phyloP scores from a whole-genome alignment of 2,329 filamentous ascomycete genomes.

The Aspergillus sp. region DNA sequence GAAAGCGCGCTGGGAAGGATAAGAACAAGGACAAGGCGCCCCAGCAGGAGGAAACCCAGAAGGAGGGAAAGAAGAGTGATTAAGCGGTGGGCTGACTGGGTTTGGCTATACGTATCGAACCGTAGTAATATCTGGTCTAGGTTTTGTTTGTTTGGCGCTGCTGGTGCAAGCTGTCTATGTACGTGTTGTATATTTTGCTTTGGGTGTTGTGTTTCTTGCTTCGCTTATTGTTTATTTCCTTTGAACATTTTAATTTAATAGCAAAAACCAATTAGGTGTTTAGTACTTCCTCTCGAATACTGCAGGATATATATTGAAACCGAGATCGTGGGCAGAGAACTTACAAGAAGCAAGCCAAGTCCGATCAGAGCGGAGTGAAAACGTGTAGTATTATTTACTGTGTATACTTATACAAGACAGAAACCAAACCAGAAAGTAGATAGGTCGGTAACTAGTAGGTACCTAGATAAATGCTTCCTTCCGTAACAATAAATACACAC shows the following conservation, averaged over 20 bases:
- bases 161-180: too few relatives aligned
- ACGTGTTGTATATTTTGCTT: too few relatives aligned
- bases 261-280: too few relatives aligned
- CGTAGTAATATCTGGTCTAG: conserved; percentile 1
- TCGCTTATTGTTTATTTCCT: too few relatives aligned
- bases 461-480: conserved; percentile 2
- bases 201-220: too few relatives aligned
- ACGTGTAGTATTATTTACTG: conserved; percentile 11
- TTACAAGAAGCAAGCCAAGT: too few relatives aligned
- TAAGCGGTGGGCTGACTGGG: too few relatives aligned
- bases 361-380: conserved; percentile 3
- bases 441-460: conserved; percentile 6
- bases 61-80: conserved; percentile 13
- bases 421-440: conserved; percentile 6
- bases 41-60: conserved; percentile 7
- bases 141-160: conserved; percentile 1
- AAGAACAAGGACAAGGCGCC: conserved; percentile 9
- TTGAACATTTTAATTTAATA: too few relatives aligned
- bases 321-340: too few relatives aligned
- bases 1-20: conserved; percentile 14
- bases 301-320: too few relatives aligned
- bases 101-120: too few relatives aligned
- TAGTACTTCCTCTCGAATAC: too few relatives aligned
- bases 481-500: conserved; percentile 1
- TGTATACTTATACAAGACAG: conserved; percentile 17